A percentile compares a stretch with the other conserved stretches of the same genome.
Conservation (phyloP, 768 basidiomycete genomes). For the Leccinum broughii region DNA sequence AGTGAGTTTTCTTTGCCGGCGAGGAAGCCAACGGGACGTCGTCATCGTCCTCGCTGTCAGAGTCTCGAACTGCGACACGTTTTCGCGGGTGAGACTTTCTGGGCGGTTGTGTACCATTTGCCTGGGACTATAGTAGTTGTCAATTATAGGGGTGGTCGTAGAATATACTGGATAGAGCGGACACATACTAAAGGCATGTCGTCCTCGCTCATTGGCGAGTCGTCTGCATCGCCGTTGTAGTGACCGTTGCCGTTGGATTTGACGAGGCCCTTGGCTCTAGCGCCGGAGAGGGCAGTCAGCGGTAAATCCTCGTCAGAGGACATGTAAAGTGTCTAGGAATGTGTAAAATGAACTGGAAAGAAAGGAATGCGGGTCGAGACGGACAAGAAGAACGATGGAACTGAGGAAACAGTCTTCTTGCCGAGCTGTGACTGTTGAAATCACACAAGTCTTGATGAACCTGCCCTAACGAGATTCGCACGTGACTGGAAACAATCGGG, state of each 20-base stretch:
- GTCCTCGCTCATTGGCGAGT: conserved; percentile 63
- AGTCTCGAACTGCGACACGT: conserved; percentile 54
- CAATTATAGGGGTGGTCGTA: conserved; percentile 26
- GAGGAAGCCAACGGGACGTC: conserved; percentile 74
- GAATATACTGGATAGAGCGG: neutral
- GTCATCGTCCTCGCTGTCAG: conserved; percentile 64
- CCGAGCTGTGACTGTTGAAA: conserved; percentile 26
- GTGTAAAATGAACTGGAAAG: conserved; percentile 7
- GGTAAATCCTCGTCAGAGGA: conserved; percentile 62
- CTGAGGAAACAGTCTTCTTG: conserved; percentile 28
- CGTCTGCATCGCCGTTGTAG: conserved; percentile 38
- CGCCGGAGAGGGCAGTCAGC: conserved; percentile 40
- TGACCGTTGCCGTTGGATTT: conserved; percentile 46
- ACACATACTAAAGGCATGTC: conserved; percentile 68
- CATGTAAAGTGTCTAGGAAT: conserved; percentile 40
- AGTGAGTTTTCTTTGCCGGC: conserved; percentile 51
- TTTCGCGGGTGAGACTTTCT: conserved; percentile 42
- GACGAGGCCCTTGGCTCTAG: conserved; percentile 44
- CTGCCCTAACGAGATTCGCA: conserved; percentile 54
- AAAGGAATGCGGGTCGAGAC: conserved; percentile 24
- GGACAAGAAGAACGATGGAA: conserved; percentile 22
- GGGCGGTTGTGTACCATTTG: conserved; percentile 45
- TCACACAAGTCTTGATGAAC: conserved; percentile 46
- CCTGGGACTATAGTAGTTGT: conserved; percentile 53
- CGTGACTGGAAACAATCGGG: conserved; percentile 23